A percentile compares a stretch with the other conserved stretches of the same genome.
phyloP scores from a whole-genome alignment of 768 basidiomycete genomes.

The Mycena epipterygia region DNA sequence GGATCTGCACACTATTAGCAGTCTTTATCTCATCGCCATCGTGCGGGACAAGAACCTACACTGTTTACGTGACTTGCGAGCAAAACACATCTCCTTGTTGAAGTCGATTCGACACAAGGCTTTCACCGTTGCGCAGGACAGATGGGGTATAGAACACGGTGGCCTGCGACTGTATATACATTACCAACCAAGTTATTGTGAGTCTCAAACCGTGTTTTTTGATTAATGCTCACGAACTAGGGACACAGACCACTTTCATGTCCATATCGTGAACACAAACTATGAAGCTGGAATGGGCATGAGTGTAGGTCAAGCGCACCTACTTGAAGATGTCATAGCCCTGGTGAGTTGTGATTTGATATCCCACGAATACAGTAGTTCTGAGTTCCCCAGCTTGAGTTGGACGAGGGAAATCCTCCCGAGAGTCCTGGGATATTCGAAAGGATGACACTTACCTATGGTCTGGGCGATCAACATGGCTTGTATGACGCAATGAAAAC shows the following conservation, averaged over 20 bases:
- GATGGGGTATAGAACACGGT: conserved; percentile 76
- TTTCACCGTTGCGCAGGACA: conserved; percentile 62
- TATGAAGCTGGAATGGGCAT: conserved; percentile 77
- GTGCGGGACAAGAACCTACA: conserved; percentile 71
- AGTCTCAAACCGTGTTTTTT: conserved; percentile 40
- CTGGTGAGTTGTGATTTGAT: conserved; percentile 63
- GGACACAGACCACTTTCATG: conserved; percentile 90
- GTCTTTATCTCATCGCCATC: conserved; percentile 91
- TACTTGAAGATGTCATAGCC: conserved; percentile 93
- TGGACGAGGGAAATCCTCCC: conserved; percentile 63
- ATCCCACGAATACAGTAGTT: conserved; percentile 7
- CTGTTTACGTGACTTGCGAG: conserved; percentile 82
- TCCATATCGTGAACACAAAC: conserved; percentile 89
- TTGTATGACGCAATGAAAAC: conserved; percentile 64
- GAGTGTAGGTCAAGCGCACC: conserved; percentile 91
- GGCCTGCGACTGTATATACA: conserved; percentile 88
- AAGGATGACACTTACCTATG: conserved; percentile 84
- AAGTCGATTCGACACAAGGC: conserved; percentile 73
- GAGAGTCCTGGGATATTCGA: conserved; percentile 70
- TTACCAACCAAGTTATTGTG: conserved; percentile 97
- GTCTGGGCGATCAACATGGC: conserved; percentile 86
- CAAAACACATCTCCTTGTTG: conserved; percentile 75
- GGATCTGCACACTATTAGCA: conserved; percentile 82
- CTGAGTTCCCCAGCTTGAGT: conserved; percentile 55
- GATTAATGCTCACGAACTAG: neutral